Conservation (phyloP, 148 eudicot species). For the Agrostemma githago region DNA sequence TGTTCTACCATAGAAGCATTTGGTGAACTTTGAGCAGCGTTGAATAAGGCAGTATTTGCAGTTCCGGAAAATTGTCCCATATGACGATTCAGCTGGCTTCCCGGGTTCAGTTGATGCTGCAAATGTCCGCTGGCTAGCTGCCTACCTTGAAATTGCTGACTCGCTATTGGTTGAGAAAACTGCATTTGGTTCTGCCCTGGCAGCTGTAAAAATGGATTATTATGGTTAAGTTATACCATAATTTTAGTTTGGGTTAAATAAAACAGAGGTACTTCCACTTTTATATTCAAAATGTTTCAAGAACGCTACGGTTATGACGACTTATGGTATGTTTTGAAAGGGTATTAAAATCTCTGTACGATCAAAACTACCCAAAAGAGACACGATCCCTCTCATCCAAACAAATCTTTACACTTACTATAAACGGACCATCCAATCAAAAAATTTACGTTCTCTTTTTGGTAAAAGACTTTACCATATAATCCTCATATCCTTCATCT, state of each 20-base stretch:
- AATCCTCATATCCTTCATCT: too few species aligned
- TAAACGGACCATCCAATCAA: too few species aligned
- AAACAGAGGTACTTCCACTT: background rate
- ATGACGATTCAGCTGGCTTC: conserved; percentile 93
- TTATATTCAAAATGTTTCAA: too few species aligned
- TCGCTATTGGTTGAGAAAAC: conserved; percentile 70
- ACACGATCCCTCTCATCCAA: too few species aligned
- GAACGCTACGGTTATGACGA: too few species aligned
- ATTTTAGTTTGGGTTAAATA: background rate
- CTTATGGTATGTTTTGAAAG: background rate
- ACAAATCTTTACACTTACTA: too few species aligned
- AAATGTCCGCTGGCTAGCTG: conserved; percentile 71
- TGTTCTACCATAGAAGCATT: conserved; percentile 75
- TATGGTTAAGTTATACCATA: background rate
- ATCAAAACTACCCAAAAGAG: background rate
- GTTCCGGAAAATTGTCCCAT: conserved; percentile 78
- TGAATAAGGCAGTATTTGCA: conserved; percentile 92
- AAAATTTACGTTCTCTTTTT: too few species aligned
- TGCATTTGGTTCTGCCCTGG: conserved; percentile 85
- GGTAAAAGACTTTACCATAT: too few species aligned
- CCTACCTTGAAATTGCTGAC: conserved; percentile 82
- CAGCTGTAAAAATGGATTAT: conserved; percentile 37
- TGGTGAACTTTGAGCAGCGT: conserved; percentile 83
- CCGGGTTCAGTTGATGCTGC: conserved; percentile 87
- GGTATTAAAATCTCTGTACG: background rate